Evolutionary conservation across 192 early-diverging fungal species (phyloP), one percentile per base, ranked within the genome.

Genomic region (Borealophlyctis nickersoniae): DNA sequence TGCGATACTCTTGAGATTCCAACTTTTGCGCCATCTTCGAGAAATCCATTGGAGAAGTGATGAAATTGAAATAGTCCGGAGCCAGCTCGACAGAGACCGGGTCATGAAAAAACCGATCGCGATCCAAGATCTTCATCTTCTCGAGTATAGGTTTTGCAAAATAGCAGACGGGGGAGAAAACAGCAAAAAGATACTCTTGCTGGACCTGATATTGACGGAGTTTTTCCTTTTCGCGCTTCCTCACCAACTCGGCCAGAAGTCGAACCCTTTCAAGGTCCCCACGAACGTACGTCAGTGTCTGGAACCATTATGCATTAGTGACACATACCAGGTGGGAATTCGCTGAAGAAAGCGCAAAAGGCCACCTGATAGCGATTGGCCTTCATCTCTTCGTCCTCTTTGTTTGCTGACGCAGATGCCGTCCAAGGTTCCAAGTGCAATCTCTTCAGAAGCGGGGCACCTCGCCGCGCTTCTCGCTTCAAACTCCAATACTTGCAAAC

Each of bases 341-440:
- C 11, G 57, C 49, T 29, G n/a, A n/a, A n/a, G n/a, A n/a, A n/a
- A 13, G 30, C 4, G 26, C 61, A 32, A 32, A 51, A 60, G 2
- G 35, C 36, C 23, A 90, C 76, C 66, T 77, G 72, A 51, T 86
- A 82, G 36, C 87, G 82, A 54, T 87, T 86, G 4, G 81, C 81
- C 52, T 88, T 87, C 34, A 85, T 86, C 65, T 89, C 83, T 56
- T 93, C 92, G 16, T 87, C 82, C 29, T 92, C 90, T 32, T 89
- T 85, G 59, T 87, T 81, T 9, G 60, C 72, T 4, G 66, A 51
- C 0, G 73, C 35, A 24, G 64, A 61, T 16, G 71, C 86, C 78
- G 22, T 96, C 94, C 93, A 96, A 13, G 93, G 94, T 83, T 98
- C 96, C 67, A 99, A 74, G 69, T 98, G 94, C 29, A 99, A 78